These are phyloP conservation scores for Sanghuangporus baumii DNA, from an alignment of 1,284 basidiomycete species.

Conservation along the genomic window DNA sequence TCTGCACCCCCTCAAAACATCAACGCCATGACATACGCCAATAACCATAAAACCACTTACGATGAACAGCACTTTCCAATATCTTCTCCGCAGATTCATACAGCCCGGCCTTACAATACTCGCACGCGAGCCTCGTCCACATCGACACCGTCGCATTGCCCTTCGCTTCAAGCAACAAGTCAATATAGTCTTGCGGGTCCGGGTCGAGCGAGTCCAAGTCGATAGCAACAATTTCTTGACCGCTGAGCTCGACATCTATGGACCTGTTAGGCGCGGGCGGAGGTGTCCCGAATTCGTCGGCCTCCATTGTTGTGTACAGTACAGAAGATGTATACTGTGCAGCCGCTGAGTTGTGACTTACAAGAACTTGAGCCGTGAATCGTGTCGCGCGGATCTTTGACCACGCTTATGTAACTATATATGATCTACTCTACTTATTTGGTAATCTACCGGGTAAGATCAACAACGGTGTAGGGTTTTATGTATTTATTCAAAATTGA, in stretches of 20 bases:
- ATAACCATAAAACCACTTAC: conserved; percentile 36
- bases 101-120: conserved; percentile 70
- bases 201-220: conserved; percentile 75
- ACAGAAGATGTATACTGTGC: background rate
- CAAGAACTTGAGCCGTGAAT: background rate
- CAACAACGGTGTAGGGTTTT: no score
- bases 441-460: background rate
- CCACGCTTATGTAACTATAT: background rate
- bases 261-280: conserved; percentile 16
- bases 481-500: no score
- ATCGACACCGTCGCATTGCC: conserved; percentile 60
- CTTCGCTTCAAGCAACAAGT: conserved; percentile 55
- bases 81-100: conserved; percentile 66
- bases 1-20: conserved; percentile 33
- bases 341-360: background rate
- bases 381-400: background rate
- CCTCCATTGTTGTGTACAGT: conserved; percentile 6
- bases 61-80: conserved; percentile 49
- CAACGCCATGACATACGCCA: background rate
- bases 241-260: conserved; percentile 57
- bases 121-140: conserved; percentile 73
- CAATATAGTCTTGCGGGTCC: conserved; percentile 65
- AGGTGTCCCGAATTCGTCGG: conserved; percentile 5
- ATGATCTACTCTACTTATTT: background rate
- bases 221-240: conserved; percentile 75